Evolutionary conservation across 73 alveolate genomes (phyloP), one percentile per base, ranked within the genome.

Genomic region (Paramecium sonneborni): DNA sequence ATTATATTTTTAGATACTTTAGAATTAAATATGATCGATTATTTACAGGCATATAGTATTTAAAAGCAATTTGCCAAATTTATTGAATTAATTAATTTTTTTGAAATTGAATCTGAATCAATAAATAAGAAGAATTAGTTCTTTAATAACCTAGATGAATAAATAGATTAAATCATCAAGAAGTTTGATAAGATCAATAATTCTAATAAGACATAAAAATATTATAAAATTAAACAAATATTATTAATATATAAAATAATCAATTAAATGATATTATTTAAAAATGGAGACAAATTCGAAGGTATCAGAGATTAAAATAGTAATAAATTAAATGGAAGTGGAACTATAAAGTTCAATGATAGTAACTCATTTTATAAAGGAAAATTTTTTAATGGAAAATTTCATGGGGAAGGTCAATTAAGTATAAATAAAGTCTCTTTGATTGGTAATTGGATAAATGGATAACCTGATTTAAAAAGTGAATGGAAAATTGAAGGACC

Each of bases 401-500:
- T 26, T 32, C 39, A 62, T 62, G 84, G 84, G 3, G 84, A 62
- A 62, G 84, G 84, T 5, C 24, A 26, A 62, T 26, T 62, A 26
- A 12, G 84, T 26, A 62, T 32, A 12, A 62, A 62, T 32, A 62
- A 62, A 30, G 24, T 62, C 24, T 30, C 84, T 6, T 62, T 62
- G 3, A 30, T 21, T 62, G 84, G 84, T 12, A 30, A 12, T 62
- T 62, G 84, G 84, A 62, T 62, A 30, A 62, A 62, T 30, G 84
- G 84, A 1, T 30, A 62, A 10, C 84, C 84, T 30, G 84, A 62
- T 62, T 30, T 62, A 30, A 62, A 62, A 62, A 30, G 48, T 12
- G 84, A 62, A 12, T 62, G 84, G 84, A 9, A 62, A 32, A 62
- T 62, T 23, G 84, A 62, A 11, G 84, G 84, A 30, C 44, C 84